These are phyloP conservation scores for Leccinum variicolor DNA, from an alignment of 768 basidiomycete genomes.

Conservation along the genomic window DNA sequence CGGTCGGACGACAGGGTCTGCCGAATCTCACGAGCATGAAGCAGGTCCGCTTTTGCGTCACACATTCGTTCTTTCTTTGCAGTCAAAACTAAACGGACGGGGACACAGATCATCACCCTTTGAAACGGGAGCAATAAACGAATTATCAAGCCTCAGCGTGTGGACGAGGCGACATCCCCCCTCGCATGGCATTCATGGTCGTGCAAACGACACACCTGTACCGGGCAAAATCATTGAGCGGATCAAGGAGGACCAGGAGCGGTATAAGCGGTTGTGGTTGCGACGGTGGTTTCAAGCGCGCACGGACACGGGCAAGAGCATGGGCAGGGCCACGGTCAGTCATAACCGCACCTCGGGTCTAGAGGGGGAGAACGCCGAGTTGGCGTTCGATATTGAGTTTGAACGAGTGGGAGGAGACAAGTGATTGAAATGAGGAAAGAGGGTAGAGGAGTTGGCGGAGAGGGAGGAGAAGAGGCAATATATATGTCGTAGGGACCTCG, in stretches of 20 bases:
- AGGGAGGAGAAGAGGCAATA: conserved; percentile 41
- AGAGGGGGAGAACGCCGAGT: conserved; percentile 40
- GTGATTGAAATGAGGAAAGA: conserved; percentile 82
- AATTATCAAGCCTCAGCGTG: conserved; percentile 71
- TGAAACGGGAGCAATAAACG: conserved; percentile 85
- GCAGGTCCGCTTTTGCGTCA: conserved; percentile 53
- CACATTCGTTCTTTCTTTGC: background rate
- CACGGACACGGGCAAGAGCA: conserved; percentile 32
- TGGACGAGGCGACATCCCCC: conserved; percentile 60
- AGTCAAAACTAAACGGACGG: background rate
- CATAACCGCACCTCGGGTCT: background rate
- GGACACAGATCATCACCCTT: conserved; percentile 42
- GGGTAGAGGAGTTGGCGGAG: conserved; percentile 45
- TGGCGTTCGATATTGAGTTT: conserved; percentile 76
- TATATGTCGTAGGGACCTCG: conserved; percentile 30
- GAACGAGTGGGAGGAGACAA: conserved; percentile 90
- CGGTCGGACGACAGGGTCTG: conserved; percentile 80
- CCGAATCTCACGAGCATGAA: conserved; percentile 85
- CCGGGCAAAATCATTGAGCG: conserved; percentile 75
- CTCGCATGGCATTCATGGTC: background rate
- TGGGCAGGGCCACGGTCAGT: background rate
- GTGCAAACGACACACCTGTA: conserved; percentile 36
- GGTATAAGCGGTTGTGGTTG: conserved; percentile 88
- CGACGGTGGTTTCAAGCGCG: conserved; percentile 87
- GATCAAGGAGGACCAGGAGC: conserved; percentile 89